These are phyloP conservation scores for Cicer judaicum DNA, from an alignment of 306 rosid genomes.

Conservation along the genomic window DNA sequence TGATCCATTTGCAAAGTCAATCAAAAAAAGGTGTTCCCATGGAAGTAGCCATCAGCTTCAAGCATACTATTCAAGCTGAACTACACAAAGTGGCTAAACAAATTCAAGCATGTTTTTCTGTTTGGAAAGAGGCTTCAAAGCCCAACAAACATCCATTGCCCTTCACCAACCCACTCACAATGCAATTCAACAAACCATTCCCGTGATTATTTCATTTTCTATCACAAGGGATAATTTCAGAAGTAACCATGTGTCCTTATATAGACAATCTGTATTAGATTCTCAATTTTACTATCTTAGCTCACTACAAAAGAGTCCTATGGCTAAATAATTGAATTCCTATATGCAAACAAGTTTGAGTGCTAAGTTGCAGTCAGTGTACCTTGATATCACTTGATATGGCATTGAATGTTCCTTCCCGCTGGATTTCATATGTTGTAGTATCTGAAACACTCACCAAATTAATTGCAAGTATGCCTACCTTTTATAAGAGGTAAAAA, in stretches of 20 bases:
- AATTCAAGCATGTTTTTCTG: not conserved
- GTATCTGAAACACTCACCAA: slow-evolving; percentile 67
- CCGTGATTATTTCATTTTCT: slow-evolving; percentile 31
- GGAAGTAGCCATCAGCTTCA: slow-evolving; percentile 13
- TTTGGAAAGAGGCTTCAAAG: slow-evolving; percentile 24
- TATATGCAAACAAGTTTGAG: slow-evolving; percentile 10
- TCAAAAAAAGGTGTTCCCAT: slow-evolving; percentile 23
- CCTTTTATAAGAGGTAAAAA: slow-evolving; percentile 9
- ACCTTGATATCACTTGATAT: slow-evolving; percentile 98
- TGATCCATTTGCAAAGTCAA: slow-evolving; percentile 31
- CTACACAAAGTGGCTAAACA: slow-evolving; percentile 16
- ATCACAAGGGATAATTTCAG: slow-evolving; percentile 17
- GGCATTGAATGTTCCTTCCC: slow-evolving; percentile 99
- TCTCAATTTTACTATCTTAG: slow-evolving; percentile 14
- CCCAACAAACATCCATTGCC: slow-evolving; percentile 18
- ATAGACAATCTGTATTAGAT: slow-evolving; percentile 21
- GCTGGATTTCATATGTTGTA: slow-evolving; percentile 98
- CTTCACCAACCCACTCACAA: slow-evolving; percentile 25
- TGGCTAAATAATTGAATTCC: slow-evolving; percentile 35
- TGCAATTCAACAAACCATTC: slow-evolving; percentile 15
- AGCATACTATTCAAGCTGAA: slow-evolving; percentile 20
- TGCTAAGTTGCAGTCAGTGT: slow-evolving; percentile 18
- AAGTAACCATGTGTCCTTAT: slow-evolving; percentile 24
- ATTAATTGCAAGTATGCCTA: slow-evolving; percentile 20
- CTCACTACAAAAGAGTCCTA: slow-evolving; percentile 6